Base-by-base conservation (phyloP, 163 green algal genomes). In the Chloroidium sp. region DNA sequence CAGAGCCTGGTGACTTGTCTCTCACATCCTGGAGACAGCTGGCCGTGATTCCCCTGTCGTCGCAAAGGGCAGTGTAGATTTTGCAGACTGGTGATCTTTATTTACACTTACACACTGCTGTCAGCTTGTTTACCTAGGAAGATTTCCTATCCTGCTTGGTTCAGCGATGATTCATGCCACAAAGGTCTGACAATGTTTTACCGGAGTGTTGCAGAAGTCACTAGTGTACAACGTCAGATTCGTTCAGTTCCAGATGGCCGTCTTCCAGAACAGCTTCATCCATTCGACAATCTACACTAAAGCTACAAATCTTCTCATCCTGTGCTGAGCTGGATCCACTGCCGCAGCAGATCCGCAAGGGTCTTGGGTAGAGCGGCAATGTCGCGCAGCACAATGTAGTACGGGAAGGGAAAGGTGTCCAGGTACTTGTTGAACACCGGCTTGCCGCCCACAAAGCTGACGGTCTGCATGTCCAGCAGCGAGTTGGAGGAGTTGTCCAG, bases 331-430 rank as follows among this genome's bases (percentile, higher is more conserved):
- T 97, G 90, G 86, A 98, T 94, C 95, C 95, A 99, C 87, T 99
- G 96, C 62, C 94, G 87, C 83, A 99, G 80, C 79, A 99, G 85
- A 80, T 96, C 92, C 0, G 93, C 93, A 69, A 99, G 86, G 6
- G 93, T 97, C 2, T 81, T 80, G 0, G 96, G 96, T 78, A 99
- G 89, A 6, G 90, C 86, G 0, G 87, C 83, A 76, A 97, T 97
- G 85, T 99, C 95, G 2, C 91, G 82, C 81, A 99, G 84, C 61
- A 99, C 83, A 62, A 98, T 94, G 90, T 99, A 99, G 86, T 94
- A 97, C 0, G 96, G 96, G 82, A 99, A 99, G 8, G 97, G 96
- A 85, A 99, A 99, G 75, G 86, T 93, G 86, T 99, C 96, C 81
- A 99, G 86, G 90, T 99, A 99, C 77, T 91, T 92, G 57, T 84